Evolutionary conservation across 306 rosid species (phyloP), one percentile per base, ranked within the genome.

Genomic region (Vicia villosa): DNA sequence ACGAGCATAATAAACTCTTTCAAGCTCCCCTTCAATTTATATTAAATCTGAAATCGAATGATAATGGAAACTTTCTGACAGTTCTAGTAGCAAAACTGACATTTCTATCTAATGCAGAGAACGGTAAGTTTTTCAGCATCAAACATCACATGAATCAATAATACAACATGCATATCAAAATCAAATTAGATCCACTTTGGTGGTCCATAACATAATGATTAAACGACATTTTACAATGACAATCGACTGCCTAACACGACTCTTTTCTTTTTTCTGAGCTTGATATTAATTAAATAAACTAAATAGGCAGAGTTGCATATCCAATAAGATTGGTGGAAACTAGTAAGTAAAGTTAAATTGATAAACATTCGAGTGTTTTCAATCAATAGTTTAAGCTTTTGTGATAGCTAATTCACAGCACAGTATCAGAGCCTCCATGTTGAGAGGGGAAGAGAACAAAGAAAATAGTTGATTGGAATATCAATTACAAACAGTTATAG

Each of bases 91-190:
- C 10, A 75, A 49, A 13, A 40, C 14, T 13, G 32, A 69, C 19
- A n/a, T 52, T 75, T 57, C 9, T 14, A 59, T 59, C 55, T 49
- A 62, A 66, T 45, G 42, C 6, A 36, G 32, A 0, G 32, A 28
- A 38, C 28, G 10, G 14, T 16, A 55, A 43, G 7, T 14, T 63
- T 63, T 66, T 32, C 52, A 34, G 51, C 10, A 49, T 30, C 10
- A 32, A 3, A 40, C 54, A 43, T 37, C 71, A 24, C 60, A 63
- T 40, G 71, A 68, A 63, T 57, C 36, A 30, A 58, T 49, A 30
- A 58, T 49, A 50, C 40, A 73, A 10, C 59, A 73, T 60, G 10
- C 66, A 51, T 41, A 38, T 62, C 62, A 36, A 56, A 24, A 38
- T 62, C 38, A 36, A 26, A 55, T 24, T 10, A 24, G 38, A 55